These are phyloP conservation scores for Rhizoclosmatium globosum DNA, from an alignment of 192 early-diverging fungal genomes.

Conservation along the genomic window DNA sequence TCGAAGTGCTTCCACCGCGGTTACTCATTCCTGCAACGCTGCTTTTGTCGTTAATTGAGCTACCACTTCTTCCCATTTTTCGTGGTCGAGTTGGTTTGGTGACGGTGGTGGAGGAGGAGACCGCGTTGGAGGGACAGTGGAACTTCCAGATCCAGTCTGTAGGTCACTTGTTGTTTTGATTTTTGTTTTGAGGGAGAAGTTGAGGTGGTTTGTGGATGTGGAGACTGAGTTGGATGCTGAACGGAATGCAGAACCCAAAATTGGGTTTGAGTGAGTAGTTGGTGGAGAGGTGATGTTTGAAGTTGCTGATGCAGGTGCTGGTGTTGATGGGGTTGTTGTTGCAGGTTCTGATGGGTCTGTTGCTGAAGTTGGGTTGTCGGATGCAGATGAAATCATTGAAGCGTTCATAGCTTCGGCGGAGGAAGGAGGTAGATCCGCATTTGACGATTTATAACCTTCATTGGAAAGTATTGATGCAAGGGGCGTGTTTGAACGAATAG, in stretches of 20 bases:
- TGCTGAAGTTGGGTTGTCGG: background rate
- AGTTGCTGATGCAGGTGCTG: background rate
- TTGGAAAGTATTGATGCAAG: background rate
- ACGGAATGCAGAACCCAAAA: slow-evolving; percentile 28
- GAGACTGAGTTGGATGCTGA: background rate
- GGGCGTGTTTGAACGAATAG: slow-evolving; percentile 12
- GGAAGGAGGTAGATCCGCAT: background rate
- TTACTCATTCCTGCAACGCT: too few relatives aligned
- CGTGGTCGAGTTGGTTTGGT: slow-evolving; percentile 19
- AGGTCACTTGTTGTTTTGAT: slow-evolving; percentile 31
- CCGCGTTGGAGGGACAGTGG: too few relatives aligned
- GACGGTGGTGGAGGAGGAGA: too few relatives aligned
- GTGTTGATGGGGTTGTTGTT: slow-evolving; percentile 1
- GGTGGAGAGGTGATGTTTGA: slow-evolving; percentile 1
- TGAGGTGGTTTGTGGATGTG: slow-evolving; percentile 15
- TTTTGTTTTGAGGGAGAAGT: slow-evolving; percentile 29
- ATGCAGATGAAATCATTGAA: background rate
- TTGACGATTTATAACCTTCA: background rate
- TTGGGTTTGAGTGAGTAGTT: slow-evolving; percentile 7
- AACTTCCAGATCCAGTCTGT: too few relatives aligned
- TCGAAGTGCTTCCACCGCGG: too few relatives aligned
- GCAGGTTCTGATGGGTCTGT: background rate
- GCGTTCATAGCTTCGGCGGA: background rate
- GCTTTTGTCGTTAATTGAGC: background rate
- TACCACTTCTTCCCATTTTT: slow-evolving; percentile 8